Percentiles rank a stretch among this genome's conserved stretches.
These are phyloP conservation scores for Teratosphaeria pseudoeucalypti DNA, from an alignment of 2,329 filamentous ascomycete species.

Conservation along the genomic window DNA sequence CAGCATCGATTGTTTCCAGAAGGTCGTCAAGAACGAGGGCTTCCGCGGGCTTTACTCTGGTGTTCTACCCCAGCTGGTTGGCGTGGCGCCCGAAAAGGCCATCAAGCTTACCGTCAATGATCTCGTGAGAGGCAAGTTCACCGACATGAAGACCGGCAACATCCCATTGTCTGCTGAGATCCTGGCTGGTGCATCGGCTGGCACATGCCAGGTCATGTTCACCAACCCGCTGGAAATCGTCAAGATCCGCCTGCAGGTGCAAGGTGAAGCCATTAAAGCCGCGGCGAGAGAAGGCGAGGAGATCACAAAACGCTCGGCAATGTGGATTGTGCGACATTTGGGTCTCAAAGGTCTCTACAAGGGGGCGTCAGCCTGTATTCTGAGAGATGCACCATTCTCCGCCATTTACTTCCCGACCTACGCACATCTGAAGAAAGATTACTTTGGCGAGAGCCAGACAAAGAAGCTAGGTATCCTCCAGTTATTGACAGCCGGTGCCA, in stretches of 20 bases:
- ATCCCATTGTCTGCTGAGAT: constrained; percentile 67
- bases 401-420: constrained; percentile 99
- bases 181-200: constrained; percentile 77
- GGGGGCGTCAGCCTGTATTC: constrained; percentile 83
- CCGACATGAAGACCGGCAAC: constrained; percentile 59
- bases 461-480: constrained; percentile 86
- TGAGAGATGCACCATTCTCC: constrained; percentile 95
- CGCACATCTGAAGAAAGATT: constrained; percentile 82
- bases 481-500: constrained; percentile 86
- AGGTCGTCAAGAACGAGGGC: constrained; percentile 88
- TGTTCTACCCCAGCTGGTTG: constrained; percentile 86
- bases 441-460: constrained; percentile 79
- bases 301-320: constrained; percentile 76
- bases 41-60: constrained; percentile 85
- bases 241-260: constrained; percentile 95
- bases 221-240: constrained; percentile 98
- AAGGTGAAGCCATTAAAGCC: constrained; percentile 82
- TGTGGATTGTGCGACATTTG: constrained; percentile 95
- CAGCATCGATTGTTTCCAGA: constrained; percentile 87
- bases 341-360: constrained; percentile 94
- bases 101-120: constrained; percentile 99
- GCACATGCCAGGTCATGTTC: constrained; percentile 94
- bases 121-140: constrained; percentile 66
- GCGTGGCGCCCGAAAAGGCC: constrained; percentile 97
- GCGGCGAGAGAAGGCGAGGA: constrained; percentile 63